These are phyloP conservation scores for Phytophthora melonis DNA, from an alignment of 352 stramenopile species.

Conservation along the genomic window DNA sequence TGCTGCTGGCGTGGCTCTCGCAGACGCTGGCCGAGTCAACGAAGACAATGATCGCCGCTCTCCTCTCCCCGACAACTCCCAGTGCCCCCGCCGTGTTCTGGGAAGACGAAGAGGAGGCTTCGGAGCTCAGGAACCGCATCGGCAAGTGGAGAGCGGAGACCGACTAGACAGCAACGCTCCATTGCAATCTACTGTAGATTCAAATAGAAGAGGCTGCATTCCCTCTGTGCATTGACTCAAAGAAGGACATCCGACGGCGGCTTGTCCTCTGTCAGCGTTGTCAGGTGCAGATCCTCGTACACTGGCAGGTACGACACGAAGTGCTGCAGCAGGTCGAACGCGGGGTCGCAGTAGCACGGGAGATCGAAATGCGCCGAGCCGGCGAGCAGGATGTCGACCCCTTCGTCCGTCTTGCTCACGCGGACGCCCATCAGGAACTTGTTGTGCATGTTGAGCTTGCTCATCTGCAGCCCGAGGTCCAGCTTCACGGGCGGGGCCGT, in stretches of 20 bases:
- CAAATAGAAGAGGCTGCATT: slow-evolving; percentile 12
- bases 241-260: slow-evolving; percentile 5
- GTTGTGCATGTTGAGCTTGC: slow-evolving; percentile 50
- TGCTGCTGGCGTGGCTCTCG: slow-evolving; percentile 79
- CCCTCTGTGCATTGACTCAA: slow-evolving; percentile 4
- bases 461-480: slow-evolving; percentile 40
- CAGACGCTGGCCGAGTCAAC: slow-evolving; percentile 45
- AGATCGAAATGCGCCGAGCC: slow-evolving; percentile 51
- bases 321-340: slow-evolving; percentile 64
- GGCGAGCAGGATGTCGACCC: slow-evolving; percentile 50
- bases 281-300: slow-evolving; percentile 71
- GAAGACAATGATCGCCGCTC: slow-evolving; percentile 67
- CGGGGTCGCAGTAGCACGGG: slow-evolving; percentile 34
- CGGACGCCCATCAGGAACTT: slow-evolving; percentile 40
- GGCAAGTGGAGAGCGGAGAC: slow-evolving; percentile 68
- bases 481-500: slow-evolving; percentile 29
- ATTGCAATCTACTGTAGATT: slow-evolving; percentile 7
- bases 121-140: slow-evolving; percentile 38
- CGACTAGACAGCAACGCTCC: slow-evolving; percentile 35
- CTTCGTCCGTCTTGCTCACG: slow-evolving; percentile 29
- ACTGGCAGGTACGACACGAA: slow-evolving; percentile 62
- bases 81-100: slow-evolving; percentile 35
- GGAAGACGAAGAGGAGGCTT: slow-evolving; percentile 48
- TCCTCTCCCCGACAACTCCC: slow-evolving; percentile 53
- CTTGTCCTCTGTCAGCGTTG: slow-evolving; percentile 31